A percentile compares a stretch with the other conserved stretches of the same genome.
Conservation (phyloP, 371 early-diverging fungal species). For the Rhizopus delemar region DNA sequence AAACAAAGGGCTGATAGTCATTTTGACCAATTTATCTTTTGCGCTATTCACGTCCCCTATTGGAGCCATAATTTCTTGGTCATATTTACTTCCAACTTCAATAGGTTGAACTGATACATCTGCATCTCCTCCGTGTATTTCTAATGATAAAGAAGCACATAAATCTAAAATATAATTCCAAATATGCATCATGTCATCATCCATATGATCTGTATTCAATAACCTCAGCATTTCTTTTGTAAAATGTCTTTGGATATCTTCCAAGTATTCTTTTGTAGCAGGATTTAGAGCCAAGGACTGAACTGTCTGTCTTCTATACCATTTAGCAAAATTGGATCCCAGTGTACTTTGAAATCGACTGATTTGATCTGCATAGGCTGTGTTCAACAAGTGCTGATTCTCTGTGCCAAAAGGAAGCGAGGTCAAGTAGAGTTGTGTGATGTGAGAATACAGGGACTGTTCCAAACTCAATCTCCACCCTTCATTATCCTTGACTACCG, state of each 20-base stretch:
- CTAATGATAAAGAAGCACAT: slow-evolving; percentile 40
- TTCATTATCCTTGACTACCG: slow-evolving; percentile 13
- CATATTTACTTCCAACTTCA: slow-evolving; percentile 37
- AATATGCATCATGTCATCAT: slow-evolving; percentile 19
- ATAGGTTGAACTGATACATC: slow-evolving; percentile 46
- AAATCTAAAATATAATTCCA: slow-evolving; percentile 45
- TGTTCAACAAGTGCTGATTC: slow-evolving; percentile 47
- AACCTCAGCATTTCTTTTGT: slow-evolving; percentile 27
- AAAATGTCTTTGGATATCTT: slow-evolving; percentile 33
- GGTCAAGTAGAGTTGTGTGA: slow-evolving; percentile 35
- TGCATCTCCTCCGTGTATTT: slow-evolving; percentile 50
- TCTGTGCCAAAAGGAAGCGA: slow-evolving; percentile 55
- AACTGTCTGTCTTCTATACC: slow-evolving; percentile 55
- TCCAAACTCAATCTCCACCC: slow-evolving; percentile 28
- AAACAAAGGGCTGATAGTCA: slow-evolving; percentile 45
- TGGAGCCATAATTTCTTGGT: slow-evolving; percentile 48
- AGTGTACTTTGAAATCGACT: slow-evolving; percentile 49
- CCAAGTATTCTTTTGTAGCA: slow-evolving; percentile 48
- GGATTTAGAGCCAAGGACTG: slow-evolving; percentile 50
- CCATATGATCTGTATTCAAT: slow-evolving; percentile 10
- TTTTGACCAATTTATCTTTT: slow-evolving; percentile 35
- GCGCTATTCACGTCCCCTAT: slow-evolving; percentile 30
- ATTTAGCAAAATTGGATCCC: slow-evolving; percentile 51
- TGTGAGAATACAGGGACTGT: slow-evolving; percentile 36
- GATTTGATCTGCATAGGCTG: slow-evolving; percentile 51